Percentiles rank a stretch among this genome's conserved stretches.
phyloP scores from a whole-genome alignment of 352 stramenopile genomes.

The Phytophthora megakarya region DNA sequence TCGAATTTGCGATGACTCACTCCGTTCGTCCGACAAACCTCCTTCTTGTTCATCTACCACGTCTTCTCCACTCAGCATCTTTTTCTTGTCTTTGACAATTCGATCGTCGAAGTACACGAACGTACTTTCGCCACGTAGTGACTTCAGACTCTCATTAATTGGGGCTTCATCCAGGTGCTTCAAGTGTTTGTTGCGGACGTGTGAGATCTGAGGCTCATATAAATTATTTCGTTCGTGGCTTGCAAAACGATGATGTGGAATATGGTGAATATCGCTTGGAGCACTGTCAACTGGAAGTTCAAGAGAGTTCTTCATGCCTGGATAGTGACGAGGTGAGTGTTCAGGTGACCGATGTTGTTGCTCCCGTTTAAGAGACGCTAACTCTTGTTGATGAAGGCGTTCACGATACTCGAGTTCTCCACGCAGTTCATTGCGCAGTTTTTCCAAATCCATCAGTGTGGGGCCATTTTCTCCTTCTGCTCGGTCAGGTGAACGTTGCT shows the following conservation, averaged over 20 bases:
- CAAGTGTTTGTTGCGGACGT: background rate
- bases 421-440: conserved; percentile 54
- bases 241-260: background rate
- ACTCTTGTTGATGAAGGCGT: conserved; percentile 49
- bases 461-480: conserved; percentile 19
- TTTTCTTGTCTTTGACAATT: background rate
- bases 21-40: conserved; percentile 11
- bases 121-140: conserved; percentile 57
- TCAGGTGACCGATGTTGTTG: conserved; percentile 12
- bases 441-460: conserved; percentile 62
- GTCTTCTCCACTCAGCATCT: background rate
- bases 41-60: background rate
- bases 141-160: conserved; percentile 20
- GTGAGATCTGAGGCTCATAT: background rate
- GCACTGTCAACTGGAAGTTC: conserved; percentile 1
- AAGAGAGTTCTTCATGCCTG: conserved; percentile 8
- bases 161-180: background rate
- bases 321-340: conserved; percentile 5
- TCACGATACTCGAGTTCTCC: conserved; percentile 59
- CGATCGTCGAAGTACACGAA: conserved; percentile 61
- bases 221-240: background rate
- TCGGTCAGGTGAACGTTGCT: conserved; percentile 28
- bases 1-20: conserved; percentile 1
- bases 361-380: conserved; percentile 41
- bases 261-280: background rate